Evolutionary conservation across 164 flowering plant genomes (phyloP), one percentile per base, ranked within the genome.

Genomic region (Umbellularia californica): DNA sequence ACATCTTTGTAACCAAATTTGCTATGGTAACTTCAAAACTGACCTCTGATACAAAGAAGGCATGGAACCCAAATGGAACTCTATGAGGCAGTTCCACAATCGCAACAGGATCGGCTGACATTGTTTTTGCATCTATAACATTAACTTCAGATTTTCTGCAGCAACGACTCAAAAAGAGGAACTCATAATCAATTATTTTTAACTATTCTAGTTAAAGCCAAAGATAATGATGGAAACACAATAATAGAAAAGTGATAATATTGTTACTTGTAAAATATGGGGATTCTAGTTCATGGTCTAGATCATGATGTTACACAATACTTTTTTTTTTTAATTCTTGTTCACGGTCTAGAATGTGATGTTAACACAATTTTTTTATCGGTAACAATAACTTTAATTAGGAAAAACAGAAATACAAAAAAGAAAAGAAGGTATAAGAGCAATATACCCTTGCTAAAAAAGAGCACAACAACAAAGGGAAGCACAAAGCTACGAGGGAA

Each of bases 21-120:
- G 64, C 22, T 58, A 19, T 58, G 22, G 23, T 4, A 9, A 27
- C 6, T 14, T 24, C 25, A 25, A 12, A 14, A 77, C 92, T 78
- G 5, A 88, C 99, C 96, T 93, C 98, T 58, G 95, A 84, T 19
- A 95, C 95, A 81, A 93, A 93, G 86, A 95, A 87, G 74, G 97
- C 98, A 83, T 93, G 98, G 84, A 95, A 90, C 14, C 99, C 98
- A 77, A 87, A 92, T n/a, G 99, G 98, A 76, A 95, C 98, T 78
- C 98, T 87, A 13, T 83, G 81, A 0, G 98, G 99, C 70, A 95
- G 84, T 68, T 90, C 98, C 77, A 95, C 87, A 65, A 93, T 88
- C 58, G 99, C 99, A 74, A 95, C 90, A 28, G 99, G 98, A 77
- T 95, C 98, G 33, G 92, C 70, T 58, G 99, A 92, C 98, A 95